Percentiles rank a stretch among this genome's conserved stretches.
These are phyloP conservation scores for Sclerospora graminicola DNA, from an alignment of 352 stramenopile species.

Conservation along the genomic window DNA sequence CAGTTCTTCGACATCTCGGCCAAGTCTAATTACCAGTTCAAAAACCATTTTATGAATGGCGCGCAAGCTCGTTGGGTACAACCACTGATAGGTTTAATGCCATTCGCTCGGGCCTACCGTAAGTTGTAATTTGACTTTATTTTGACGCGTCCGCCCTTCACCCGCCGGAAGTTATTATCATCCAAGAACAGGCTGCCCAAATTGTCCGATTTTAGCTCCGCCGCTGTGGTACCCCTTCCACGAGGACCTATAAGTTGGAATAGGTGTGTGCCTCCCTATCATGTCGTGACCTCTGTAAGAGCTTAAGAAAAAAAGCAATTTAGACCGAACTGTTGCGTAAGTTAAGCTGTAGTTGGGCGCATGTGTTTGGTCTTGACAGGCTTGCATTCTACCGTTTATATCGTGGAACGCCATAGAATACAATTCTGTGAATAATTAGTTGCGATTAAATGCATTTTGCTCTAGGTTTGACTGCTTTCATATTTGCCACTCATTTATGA, in stretches of 20 bases:
- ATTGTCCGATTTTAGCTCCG: constrained; percentile 88
- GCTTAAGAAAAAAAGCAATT: too few species aligned
- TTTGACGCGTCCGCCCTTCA: constrained; percentile 94
- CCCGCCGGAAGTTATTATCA: constrained; percentile 94
- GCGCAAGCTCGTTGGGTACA: constrained; percentile 94
- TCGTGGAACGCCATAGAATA: too few species aligned
- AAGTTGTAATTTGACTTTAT: constrained; percentile 66
- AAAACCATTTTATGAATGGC: constrained; percentile 99
- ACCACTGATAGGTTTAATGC: neutral
- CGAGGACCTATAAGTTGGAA: constrained; percentile 91
- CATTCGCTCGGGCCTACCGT: neutral
- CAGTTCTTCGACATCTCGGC: constrained; percentile 99
- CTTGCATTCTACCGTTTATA: too few species aligned
- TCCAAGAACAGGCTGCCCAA: constrained; percentile 87
- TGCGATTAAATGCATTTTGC: too few species aligned
- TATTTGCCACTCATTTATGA: too few species aligned
- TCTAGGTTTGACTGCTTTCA: too few species aligned
- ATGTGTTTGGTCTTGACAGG: constrained; percentile 4
- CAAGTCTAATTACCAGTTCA: constrained; percentile 99
- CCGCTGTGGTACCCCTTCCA: constrained; percentile 91
- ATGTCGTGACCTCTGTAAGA: too few species aligned
- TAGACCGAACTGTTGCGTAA: neutral
- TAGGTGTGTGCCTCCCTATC: too few species aligned
- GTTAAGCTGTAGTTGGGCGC: constrained; percentile 1
- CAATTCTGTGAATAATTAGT: too few species aligned